Percentiles rank a stretch among this genome's conserved stretches.
Evolutionary conservation across 164 flowering plant species (phyloP).

Genomic region (Chimonanthus salicifolius): DNA sequence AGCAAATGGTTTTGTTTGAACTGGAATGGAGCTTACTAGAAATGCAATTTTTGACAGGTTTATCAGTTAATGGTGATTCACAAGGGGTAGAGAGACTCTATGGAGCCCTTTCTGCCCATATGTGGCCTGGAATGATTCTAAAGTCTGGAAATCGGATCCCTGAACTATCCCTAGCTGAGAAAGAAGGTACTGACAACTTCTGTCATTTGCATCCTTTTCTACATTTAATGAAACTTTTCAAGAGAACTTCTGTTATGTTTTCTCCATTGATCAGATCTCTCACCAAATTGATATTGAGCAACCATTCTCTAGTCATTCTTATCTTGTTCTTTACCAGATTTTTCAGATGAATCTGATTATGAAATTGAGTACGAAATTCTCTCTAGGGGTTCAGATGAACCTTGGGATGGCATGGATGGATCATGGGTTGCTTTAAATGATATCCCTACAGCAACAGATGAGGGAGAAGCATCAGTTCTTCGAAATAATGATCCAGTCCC

Average conservation of each 20-base stretch:
- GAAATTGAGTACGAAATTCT: constrained; percentile 77
- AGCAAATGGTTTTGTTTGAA: neutral
- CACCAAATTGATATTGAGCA: neutral
- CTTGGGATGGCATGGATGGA: constrained; percentile 58
- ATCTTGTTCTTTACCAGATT: constrained; percentile 30
- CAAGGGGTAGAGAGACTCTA: constrained; percentile 81
- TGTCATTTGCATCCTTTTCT: neutral
- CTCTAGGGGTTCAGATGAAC: constrained; percentile 80
- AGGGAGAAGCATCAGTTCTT: constrained; percentile 4
- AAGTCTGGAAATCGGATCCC: constrained; percentile 59
- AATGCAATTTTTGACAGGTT: constrained; percentile 39
- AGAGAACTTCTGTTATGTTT: neutral
- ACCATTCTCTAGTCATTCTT: neutral
- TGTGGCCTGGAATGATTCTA: constrained; percentile 98
- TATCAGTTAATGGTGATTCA: constrained; percentile 84
- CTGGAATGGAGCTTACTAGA: neutral
- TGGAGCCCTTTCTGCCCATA: constrained; percentile 90
- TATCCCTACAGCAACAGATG: constrained; percentile 9
- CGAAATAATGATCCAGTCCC: constrained; percentile 11
- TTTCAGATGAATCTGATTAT: constrained; percentile 73
- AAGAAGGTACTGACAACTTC: constrained; percentile 33
- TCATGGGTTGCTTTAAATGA: constrained; percentile 58
- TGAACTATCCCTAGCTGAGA: constrained; percentile 43
- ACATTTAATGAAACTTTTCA: neutral
- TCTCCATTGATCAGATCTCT: neutral